Base-by-base conservation (phyloP, 208 protist species). In the Acanthamoeba triangularis region DNA sequence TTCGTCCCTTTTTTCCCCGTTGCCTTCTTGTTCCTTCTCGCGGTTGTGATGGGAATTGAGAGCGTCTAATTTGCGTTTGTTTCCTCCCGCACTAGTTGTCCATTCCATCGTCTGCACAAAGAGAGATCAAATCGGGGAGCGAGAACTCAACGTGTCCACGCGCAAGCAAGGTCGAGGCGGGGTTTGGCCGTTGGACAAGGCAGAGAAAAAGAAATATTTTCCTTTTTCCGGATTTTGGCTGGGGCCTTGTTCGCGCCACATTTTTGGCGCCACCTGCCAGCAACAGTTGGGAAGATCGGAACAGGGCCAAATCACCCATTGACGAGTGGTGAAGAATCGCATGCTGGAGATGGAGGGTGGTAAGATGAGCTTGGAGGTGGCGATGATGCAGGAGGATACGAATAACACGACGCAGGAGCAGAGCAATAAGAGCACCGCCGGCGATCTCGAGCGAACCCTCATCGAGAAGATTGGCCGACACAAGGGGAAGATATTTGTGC, bases 101-200 rank as follows among this genome's bases (percentile, higher is more conserved):
- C 72, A 80, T 80, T 80, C 37, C 72, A 80, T 80, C 72, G 37
- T 63, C 6, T 80, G 18, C 72, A 49, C 72, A 16, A 80, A 35
- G 2, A 47, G 49, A 80, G 16, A 16, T 16, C 16, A 80, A 41
- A 49, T 20, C 30, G 6, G 20, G 13, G 10, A 1, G 8, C 49
- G 10, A 44, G 41, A 37, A 10, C 37, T 76, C 59, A 65, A n/a
- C 59, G 59, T 65, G 59, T 65, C 20, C 59, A 63, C 56, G 14
- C 14, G 56, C 56, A n/a, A 20, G 14, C 16, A 11, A 67, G 28
- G 8, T 23, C 23, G 16, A 2, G 63, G 63, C 59, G 59, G 59
- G 59, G 25, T 72, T 72, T 72, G 11, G 63, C n/a, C 63, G 63
- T 72, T 72, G 63, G 63, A 13, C n/a, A 72, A 63, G 20, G 56